Percentiles rank a stretch among this genome's conserved stretches.
Evolutionary conservation across 1,284 basidiomycete species (phyloP).

Genomic region (Malassezia pachydermatis): DNA sequence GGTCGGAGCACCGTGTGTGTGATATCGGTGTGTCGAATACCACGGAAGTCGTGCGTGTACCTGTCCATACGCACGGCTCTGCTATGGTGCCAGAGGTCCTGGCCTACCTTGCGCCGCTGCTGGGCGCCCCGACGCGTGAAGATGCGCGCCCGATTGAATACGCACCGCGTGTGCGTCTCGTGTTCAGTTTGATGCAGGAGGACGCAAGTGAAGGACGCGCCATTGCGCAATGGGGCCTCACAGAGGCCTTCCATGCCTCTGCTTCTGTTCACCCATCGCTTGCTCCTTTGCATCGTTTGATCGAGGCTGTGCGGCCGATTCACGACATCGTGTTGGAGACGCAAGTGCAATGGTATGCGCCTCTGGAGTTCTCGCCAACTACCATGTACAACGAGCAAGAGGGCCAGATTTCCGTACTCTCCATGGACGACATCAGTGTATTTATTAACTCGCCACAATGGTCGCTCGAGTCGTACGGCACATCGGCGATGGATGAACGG

Average conservation of each 20-base stretch:
- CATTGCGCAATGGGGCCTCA: conserved; percentile 8
- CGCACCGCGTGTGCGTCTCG: conserved; percentile 30
- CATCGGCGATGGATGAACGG: conserved; percentile 14
- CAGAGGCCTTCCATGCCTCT: not conserved
- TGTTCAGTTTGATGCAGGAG: conserved; percentile 42
- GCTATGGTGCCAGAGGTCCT: not conserved
- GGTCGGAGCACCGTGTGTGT: no score
- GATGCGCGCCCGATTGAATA: conserved; percentile 34
- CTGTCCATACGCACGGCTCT: no score
- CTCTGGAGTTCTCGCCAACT: conserved; percentile 60
- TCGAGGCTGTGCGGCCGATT: conserved; percentile 48
- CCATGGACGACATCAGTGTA: conserved; percentile 37
- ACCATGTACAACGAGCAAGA: no score
- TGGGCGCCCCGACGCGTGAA: not conserved
- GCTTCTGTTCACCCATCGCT: not conserved
- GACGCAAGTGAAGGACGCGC: conserved; percentile 21
- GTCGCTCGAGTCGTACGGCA: conserved; percentile 55
- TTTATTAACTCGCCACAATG: conserved; percentile 94
- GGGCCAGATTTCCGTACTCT: conserved; percentile 10
- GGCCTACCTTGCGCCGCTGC: conserved; percentile 5
- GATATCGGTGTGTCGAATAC: no score
- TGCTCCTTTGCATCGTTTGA: conserved; percentile 17
- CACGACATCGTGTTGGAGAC: conserved; percentile 89
- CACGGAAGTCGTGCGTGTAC: no score
- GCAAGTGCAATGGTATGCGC: conserved; percentile 83